These are phyloP conservation scores for Elaeagnus macrophylla DNA, from an alignment of 306 rosid genomes.

Conservation along the genomic window DNA sequence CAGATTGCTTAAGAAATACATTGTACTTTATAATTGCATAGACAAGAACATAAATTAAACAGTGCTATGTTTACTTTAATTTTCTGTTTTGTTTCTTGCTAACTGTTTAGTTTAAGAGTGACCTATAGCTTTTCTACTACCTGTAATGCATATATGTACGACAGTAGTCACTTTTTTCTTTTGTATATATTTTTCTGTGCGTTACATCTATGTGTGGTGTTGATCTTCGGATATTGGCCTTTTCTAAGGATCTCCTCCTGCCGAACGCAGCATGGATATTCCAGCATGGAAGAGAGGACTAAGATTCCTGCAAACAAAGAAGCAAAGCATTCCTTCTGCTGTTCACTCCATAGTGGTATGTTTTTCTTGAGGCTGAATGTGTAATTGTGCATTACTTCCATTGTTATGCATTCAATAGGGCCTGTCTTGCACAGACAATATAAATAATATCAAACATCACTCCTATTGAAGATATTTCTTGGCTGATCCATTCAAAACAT, in stretches of 20 bases:
- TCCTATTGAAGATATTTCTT: background rate
- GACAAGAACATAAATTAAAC: background rate
- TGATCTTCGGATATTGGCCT: constrained; percentile 89
- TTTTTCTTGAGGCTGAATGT: constrained; percentile 17
- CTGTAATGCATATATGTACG: background rate
- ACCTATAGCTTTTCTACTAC: background rate
- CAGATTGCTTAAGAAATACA: background rate
- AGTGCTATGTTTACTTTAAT: background rate
- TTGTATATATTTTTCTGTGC: constrained; percentile 20
- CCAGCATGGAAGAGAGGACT: constrained; percentile 83
- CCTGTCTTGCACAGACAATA: background rate
- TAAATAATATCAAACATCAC: background rate
- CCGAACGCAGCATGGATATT: constrained; percentile 99
- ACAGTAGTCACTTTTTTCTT: constrained; percentile 2
- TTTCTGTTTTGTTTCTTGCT: background rate
- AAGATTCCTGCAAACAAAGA: constrained; percentile 55
- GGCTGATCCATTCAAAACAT: background rate
- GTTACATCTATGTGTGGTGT: constrained; percentile 51
- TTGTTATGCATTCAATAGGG: background rate
- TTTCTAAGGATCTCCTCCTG: constrained; percentile 99
- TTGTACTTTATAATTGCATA: background rate
- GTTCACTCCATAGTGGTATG: constrained; percentile 94
- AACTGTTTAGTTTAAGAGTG: background rate
- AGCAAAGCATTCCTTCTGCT: constrained; percentile 65
- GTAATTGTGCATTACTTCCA: constrained; percentile 11